Percentiles rank a stretch among this genome's conserved stretches.
Conservation (phyloP, 495 filamentous ascomycete genomes). For the Podospora australis region DNA sequence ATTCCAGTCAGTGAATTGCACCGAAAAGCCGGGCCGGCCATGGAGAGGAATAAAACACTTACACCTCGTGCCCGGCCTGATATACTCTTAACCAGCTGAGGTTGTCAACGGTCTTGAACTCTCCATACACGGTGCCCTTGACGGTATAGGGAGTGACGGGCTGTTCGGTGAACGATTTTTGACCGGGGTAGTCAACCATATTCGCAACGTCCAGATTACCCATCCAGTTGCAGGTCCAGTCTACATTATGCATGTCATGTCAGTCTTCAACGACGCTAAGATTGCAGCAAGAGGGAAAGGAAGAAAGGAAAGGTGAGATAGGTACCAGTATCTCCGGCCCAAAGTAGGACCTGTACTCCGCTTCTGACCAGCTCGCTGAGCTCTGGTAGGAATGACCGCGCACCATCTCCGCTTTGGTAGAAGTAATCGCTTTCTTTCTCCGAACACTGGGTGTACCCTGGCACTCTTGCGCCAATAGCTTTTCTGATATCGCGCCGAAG, state of each 20-base stretch:
- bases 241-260: conserved; percentile 31
- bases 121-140: conserved; percentile 38
- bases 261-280: neutral
- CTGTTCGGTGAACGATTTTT: conserved; percentile 9
- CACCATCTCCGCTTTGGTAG: neutral
- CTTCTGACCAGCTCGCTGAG: conserved; percentile 43
- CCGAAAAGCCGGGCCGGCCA: neutral
- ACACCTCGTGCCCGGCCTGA: conserved; percentile 49
- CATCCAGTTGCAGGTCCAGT: conserved; percentile 54
- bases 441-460: neutral
- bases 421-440: neutral
- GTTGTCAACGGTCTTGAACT: conserved; percentile 47
- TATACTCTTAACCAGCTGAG: conserved; percentile 47
- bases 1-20: neutral
- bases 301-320: neutral
- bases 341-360: conserved; percentile 44
- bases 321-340: conserved; percentile 37
- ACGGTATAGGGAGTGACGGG: conserved; percentile 41
- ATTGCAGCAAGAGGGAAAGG: too few species aligned
- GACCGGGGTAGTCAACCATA: conserved; percentile 33
- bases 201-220: conserved; percentile 41
- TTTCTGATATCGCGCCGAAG: conserved; percentile 7
- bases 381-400: conserved; percentile 34
- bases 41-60: conserved; percentile 20
- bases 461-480: neutral